phyloP scores from a whole-genome alignment of 768 basidiomycete species.

The Naganishia antarctica region DNA sequence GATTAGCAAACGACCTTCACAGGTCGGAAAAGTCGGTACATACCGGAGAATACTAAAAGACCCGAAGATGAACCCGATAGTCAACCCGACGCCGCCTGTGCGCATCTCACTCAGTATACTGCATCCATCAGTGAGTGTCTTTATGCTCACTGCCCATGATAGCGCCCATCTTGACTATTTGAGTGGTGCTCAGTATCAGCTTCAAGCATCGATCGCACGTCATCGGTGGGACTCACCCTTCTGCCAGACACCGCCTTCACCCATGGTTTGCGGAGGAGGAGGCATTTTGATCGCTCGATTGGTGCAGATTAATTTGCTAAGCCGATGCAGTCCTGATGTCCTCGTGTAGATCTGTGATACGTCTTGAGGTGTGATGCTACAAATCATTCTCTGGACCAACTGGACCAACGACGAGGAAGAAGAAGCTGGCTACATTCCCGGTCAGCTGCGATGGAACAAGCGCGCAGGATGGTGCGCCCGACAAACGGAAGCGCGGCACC shows the following conservation, averaged over 20 bases:
- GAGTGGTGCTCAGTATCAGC: background rate
- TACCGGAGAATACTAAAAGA: constrained; percentile 85
- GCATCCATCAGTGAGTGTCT: background rate
- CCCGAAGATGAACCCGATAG: constrained; percentile 96
- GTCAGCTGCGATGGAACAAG: background rate
- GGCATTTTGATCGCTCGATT: constrained; percentile 38
- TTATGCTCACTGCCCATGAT: constrained; percentile 46
- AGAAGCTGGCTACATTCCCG: background rate
- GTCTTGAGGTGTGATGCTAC: background rate
- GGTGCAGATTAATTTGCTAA: too few species aligned
- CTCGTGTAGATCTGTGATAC: too few species aligned
- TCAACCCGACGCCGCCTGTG: constrained; percentile 78
- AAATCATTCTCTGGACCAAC: too few species aligned
- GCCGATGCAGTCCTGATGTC: too few species aligned
- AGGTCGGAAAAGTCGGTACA: constrained; percentile 38
- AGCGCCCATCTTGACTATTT: constrained; percentile 48
- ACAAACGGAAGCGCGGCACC: background rate
- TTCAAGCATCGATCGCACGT: background rate
- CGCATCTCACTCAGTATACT: background rate
- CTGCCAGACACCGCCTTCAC: constrained; percentile 43
- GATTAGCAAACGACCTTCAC: background rate
- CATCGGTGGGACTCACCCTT: constrained; percentile 40
- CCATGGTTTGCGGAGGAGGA: constrained; percentile 44
- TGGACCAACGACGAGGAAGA: background rate
- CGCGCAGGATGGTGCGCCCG: background rate